Conservation (phyloP, 345 rosid genomes). For the Abelmoschus esculentus region DNA sequence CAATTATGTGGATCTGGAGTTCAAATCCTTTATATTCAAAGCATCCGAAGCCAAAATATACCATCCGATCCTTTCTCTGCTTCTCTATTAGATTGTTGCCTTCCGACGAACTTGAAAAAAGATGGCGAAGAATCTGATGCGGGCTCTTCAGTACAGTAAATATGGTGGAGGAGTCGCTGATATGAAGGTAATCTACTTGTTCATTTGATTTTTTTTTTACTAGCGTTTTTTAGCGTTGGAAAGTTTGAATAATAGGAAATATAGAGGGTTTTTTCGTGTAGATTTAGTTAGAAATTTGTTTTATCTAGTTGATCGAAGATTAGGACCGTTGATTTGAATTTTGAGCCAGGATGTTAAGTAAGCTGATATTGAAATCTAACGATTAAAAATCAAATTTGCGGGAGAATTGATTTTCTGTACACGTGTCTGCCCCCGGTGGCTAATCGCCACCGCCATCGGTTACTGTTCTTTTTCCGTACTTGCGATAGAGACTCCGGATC, state of each 20-base stretch:
- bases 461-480: too few species aligned
- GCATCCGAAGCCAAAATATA: not conserved
- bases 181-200: not conserved
- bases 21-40: not conserved
- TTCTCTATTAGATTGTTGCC: not conserved
- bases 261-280: too few species aligned
- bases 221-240: not conserved
- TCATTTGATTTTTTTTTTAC: too few species aligned
- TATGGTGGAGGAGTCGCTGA: not conserved
- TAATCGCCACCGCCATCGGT: too few species aligned
- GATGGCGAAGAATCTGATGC: not conserved
- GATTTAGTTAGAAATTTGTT: not conserved
- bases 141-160: not conserved
- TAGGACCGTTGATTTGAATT: not conserved
- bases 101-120: not conserved
- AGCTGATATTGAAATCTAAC: not conserved
- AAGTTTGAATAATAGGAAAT: not conserved
- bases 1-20: not conserved
- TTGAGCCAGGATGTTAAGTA: too few species aligned
- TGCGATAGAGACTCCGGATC: too few species aligned
- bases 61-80: not conserved
- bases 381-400: too few species aligned
- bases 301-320: too few species aligned
- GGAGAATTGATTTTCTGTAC: too few species aligned
- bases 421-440: too few species aligned